These are phyloP conservation scores for Gastrodia elata DNA, from an alignment of 106 monocot genomes.

Conservation along the genomic window DNA sequence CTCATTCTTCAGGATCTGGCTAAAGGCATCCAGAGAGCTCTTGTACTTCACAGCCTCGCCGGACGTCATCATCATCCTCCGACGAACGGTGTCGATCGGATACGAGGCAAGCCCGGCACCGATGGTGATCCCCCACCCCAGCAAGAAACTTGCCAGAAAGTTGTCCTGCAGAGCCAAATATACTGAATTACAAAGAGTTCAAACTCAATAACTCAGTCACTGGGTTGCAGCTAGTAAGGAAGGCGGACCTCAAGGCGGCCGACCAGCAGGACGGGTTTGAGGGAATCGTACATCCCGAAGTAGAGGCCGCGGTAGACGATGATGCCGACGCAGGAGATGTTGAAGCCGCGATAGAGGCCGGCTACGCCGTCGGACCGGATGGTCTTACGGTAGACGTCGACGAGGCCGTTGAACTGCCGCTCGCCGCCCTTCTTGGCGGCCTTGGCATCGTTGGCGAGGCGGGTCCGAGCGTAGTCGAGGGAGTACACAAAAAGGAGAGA, in stretches of 20 bases:
- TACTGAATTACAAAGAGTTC: neutral
- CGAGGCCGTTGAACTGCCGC: slow-evolving; percentile 17
- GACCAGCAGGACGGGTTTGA: slow-evolving; percentile 14
- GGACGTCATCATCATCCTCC: slow-evolving; percentile 21
- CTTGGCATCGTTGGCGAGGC: slow-evolving; percentile 17
- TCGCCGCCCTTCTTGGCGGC: slow-evolving; percentile 23
- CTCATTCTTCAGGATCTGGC: slow-evolving; percentile 17
- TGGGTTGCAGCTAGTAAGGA: too few species aligned
- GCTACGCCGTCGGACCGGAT: slow-evolving; percentile 12
- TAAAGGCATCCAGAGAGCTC: slow-evolving; percentile 15
- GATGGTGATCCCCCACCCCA: slow-evolving; percentile 14
- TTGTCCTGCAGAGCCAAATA: slow-evolving; percentile 13
- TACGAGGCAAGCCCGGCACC: slow-evolving; percentile 19
- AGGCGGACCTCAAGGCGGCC: slow-evolving; percentile 9
- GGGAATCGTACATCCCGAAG: slow-evolving; percentile 20
- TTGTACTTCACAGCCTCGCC: slow-evolving; percentile 21
- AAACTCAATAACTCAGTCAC: too few species aligned
- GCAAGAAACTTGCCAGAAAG: slow-evolving; percentile 15
- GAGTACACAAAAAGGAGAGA: slow-evolving; percentile 19
- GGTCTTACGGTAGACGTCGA: slow-evolving; percentile 21
- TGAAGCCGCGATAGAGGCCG: slow-evolving; percentile 18
- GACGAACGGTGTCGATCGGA: slow-evolving; percentile 15
- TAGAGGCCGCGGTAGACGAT: slow-evolving; percentile 22
- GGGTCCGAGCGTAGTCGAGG: slow-evolving; percentile 16
- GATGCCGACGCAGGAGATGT: slow-evolving; percentile 21